These are phyloP conservation scores for Emmonsiellopsis sp. DNA, from an alignment of 2,329 filamentous ascomycete genomes.

Conservation along the genomic window DNA sequence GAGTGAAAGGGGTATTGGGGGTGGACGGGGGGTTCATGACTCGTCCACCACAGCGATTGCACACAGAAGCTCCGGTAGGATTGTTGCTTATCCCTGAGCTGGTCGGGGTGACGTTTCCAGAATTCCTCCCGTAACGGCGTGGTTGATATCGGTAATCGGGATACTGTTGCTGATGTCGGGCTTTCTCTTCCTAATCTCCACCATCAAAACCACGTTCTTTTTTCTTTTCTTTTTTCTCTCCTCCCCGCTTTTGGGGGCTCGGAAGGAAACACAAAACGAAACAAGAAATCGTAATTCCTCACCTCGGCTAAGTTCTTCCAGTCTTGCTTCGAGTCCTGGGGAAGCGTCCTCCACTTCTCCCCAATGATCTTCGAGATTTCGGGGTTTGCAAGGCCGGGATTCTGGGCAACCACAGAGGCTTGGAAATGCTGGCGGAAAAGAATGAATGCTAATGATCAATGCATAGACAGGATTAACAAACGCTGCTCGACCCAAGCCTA, in stretches of 20 bases:
- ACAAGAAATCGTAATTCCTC: conserved; percentile 13
- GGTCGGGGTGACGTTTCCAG: conserved; percentile 26
- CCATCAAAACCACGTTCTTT: conserved; percentile 8
- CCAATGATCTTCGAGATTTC: conserved; percentile 97
- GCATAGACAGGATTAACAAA: conserved; percentile 14
- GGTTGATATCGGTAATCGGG: conserved; percentile 94
- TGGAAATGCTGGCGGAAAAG: conserved; percentile 93
- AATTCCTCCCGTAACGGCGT: conserved; percentile 54
- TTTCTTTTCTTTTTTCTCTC: not conserved
- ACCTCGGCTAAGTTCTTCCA: conserved; percentile 88
- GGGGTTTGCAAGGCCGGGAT: conserved; percentile 87
- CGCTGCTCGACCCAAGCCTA: conserved; percentile 1
- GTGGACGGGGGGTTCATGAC: conserved; percentile 38
- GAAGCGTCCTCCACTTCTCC: conserved; percentile 75
- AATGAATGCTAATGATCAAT: conserved; percentile 68
- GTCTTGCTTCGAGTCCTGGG: conserved; percentile 63
- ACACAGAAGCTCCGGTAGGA: conserved; percentile 27
- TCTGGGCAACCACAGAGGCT: conserved; percentile 64
- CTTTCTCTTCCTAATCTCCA: conserved; percentile 66
- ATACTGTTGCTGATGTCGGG: conserved; percentile 78
- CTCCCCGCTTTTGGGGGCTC: not conserved
- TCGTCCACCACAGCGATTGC: conserved; percentile 37
- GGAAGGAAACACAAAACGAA: not conserved
- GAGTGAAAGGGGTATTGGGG: conserved; percentile 31
- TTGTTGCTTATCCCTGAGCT: conserved; percentile 28